Percentiles rank a stretch among this genome's conserved stretches.
Evolutionary conservation across 2,329 filamentous ascomycete genomes (phyloP).

Genomic region (Paradendryphiella salina): DNA sequence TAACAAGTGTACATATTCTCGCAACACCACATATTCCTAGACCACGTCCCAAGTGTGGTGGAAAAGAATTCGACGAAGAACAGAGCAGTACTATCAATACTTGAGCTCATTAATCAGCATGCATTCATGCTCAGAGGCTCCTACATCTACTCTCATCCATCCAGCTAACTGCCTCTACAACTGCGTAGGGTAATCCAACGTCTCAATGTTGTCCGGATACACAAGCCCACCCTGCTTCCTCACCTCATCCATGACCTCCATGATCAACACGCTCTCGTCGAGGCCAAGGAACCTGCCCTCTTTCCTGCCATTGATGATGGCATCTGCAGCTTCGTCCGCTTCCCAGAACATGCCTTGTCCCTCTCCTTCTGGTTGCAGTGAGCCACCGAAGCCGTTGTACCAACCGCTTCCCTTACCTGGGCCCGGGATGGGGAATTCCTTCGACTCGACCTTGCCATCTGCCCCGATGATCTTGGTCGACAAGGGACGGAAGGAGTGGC

Average conservation of each 20-base stretch:
- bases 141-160: background rate
- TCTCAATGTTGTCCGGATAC: constrained; percentile 70
- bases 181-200: constrained; percentile 38
- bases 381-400: constrained; percentile 53
- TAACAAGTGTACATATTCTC: too few species aligned
- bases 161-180: constrained; percentile 18
- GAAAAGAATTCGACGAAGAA: too few species aligned
- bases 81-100: background rate
- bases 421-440: constrained; percentile 52
- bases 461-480: constrained; percentile 65
- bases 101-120: background rate
- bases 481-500: constrained; percentile 70
- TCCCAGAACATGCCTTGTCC: constrained; percentile 91
- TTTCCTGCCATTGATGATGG: constrained; percentile 73
- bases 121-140: background rate
- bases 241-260: constrained; percentile 77
- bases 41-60: too few species aligned
- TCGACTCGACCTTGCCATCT: constrained; percentile 54
- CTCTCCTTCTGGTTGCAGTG: constrained; percentile 55
- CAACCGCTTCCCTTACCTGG: constrained; percentile 54
- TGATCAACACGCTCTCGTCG: constrained; percentile 80
- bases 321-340: constrained; percentile 76
- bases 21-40: too few species aligned
- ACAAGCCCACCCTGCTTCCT: constrained; percentile 63
- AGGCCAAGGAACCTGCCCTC: constrained; percentile 67